Percentiles rank a stretch among this genome's conserved stretches.
Conservation (phyloP, 225 moss, liverwort and hornwort species). For the Climacium dendroides region DNA sequence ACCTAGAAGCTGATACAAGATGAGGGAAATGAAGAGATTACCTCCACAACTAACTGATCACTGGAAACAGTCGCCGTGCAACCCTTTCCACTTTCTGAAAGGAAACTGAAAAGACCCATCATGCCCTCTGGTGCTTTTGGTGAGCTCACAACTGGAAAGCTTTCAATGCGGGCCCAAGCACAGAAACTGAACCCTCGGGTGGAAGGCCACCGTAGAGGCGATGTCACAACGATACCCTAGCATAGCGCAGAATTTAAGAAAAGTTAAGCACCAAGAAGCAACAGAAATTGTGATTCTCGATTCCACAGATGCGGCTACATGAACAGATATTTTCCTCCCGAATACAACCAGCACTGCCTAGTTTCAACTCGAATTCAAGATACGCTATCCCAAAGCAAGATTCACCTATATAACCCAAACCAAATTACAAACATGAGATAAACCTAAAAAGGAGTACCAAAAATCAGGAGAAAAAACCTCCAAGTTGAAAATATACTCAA, state of each 20-base stretch:
- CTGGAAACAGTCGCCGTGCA: slow-evolving; percentile 49
- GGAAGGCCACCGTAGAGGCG: slow-evolving; percentile 62
- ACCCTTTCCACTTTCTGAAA: slow-evolving; percentile 70
- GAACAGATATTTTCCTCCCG: neutral
- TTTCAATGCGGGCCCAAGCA: slow-evolving; percentile 60
- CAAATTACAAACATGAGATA: neutral
- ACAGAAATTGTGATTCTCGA: neutral
- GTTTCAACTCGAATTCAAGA: neutral
- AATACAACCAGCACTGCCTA: neutral
- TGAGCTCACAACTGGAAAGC: slow-evolving; percentile 38
- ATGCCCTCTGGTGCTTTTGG: slow-evolving; percentile 33
- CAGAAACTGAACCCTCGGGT: slow-evolving; percentile 66
- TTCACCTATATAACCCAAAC: neutral
- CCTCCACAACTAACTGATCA: slow-evolving; percentile 61
- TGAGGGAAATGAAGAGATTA: slow-evolving; percentile 6
- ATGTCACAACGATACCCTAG: slow-evolving; percentile 65
- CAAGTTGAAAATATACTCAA: neutral
- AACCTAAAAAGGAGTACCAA: neutral
- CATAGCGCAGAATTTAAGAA: neutral
- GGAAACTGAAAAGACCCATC: slow-evolving; percentile 73
- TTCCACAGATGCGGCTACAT: neutral
- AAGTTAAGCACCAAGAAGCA: neutral
- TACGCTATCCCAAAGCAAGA: neutral
- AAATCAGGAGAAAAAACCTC: neutral
- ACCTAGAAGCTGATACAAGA: neutral